Evolutionary conservation across 805 yeast species (phyloP).

Genomic region (Cyberlindnera lachancei): DNA sequence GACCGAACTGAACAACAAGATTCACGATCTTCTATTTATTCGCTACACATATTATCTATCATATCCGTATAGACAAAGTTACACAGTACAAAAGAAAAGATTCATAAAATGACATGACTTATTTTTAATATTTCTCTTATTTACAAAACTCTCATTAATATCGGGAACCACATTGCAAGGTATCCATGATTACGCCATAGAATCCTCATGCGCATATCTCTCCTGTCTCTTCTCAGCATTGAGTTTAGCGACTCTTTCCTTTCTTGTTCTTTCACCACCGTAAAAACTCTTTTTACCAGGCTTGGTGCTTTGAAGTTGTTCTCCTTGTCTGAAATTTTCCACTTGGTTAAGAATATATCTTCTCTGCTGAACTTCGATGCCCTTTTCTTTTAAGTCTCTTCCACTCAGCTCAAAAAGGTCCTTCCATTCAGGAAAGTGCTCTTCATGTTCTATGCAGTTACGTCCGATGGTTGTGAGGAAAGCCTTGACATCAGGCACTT

Average conservation of each 20-base stretch:
- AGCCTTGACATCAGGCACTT: slow-evolving; percentile 61
- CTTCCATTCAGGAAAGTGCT: slow-evolving; percentile 63
- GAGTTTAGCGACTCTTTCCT: slow-evolving; percentile 55
- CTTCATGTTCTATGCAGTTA: slow-evolving; percentile 56
- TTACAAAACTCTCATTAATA: not conserved
- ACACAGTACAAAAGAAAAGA: too few species aligned
- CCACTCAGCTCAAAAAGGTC: slow-evolving; percentile 54
- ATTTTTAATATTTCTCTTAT: not conserved
- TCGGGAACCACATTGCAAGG: too few species aligned
- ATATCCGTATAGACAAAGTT: too few species aligned
- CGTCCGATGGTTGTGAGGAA: slow-evolving; percentile 80
- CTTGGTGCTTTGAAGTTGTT: slow-evolving; percentile 46
- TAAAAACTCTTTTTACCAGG: slow-evolving; percentile 62
- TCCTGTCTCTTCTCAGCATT: slow-evolving; percentile 32
- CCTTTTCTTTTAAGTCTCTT: slow-evolving; percentile 58
- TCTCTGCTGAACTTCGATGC: slow-evolving; percentile 66
- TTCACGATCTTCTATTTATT: too few species aligned
- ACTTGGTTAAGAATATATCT: slow-evolving; percentile 69
- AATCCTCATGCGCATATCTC: slow-evolving; percentile 23
- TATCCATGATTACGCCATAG: slow-evolving; percentile 10
- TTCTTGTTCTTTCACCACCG: slow-evolving; percentile 84
- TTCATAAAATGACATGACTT: too few species aligned
- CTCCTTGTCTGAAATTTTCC: slow-evolving; percentile 54
- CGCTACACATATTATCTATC: too few species aligned
- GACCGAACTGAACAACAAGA: too few species aligned